A percentile compares a stretch with the other conserved stretches of the same genome.
Evolutionary conservation across 140 eudicot species (phyloP).

Genomic region (Senecio squalidus): DNA sequence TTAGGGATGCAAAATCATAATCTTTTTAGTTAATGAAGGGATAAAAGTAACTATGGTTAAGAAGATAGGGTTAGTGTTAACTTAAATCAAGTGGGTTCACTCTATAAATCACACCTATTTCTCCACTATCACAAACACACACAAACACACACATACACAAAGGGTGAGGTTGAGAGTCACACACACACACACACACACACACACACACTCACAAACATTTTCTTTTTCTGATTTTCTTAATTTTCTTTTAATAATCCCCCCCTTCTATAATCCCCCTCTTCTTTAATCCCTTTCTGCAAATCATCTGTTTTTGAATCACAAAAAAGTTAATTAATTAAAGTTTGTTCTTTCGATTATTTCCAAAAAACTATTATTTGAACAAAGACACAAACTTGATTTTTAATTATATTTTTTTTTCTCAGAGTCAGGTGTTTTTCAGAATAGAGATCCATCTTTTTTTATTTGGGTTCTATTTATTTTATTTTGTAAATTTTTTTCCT

Average conservation of each 20-base stretch:
- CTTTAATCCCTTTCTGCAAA: slow-evolving; percentile 43
- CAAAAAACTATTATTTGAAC: not conserved
- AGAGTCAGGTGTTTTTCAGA: slow-evolving; percentile 47
- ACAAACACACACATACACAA: too few species aligned
- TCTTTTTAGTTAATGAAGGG: too few species aligned
- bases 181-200: too few species aligned
- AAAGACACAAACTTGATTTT: slow-evolving; percentile 27
- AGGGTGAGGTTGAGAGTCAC: too few species aligned
- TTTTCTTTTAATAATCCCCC: slow-evolving; percentile 7
- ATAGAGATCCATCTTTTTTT: slow-evolving; percentile 35
- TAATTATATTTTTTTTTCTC: not conserved
- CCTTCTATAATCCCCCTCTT: slow-evolving; percentile 30
- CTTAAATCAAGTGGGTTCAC: too few species aligned
- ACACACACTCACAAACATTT: slow-evolving; percentile 16
- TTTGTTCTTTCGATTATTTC: slow-evolving; percentile 13
- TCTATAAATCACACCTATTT: too few species aligned
- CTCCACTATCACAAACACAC: too few species aligned
- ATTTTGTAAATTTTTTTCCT: slow-evolving; percentile 11
- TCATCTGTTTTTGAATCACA: slow-evolving; percentile 31
- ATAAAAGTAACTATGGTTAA: too few species aligned
- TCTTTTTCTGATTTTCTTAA: slow-evolving; percentile 6
- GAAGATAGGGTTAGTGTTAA: too few species aligned
- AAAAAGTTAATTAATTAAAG: slow-evolving; percentile 21
- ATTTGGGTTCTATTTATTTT: slow-evolving; percentile 22
- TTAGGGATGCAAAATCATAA: too few species aligned